A percentile compares a stretch with the other conserved stretches of the same genome.
Evolutionary conservation across 495 filamentous ascomycete species (phyloP).

Genomic region (Lepidopterella palustris): DNA sequence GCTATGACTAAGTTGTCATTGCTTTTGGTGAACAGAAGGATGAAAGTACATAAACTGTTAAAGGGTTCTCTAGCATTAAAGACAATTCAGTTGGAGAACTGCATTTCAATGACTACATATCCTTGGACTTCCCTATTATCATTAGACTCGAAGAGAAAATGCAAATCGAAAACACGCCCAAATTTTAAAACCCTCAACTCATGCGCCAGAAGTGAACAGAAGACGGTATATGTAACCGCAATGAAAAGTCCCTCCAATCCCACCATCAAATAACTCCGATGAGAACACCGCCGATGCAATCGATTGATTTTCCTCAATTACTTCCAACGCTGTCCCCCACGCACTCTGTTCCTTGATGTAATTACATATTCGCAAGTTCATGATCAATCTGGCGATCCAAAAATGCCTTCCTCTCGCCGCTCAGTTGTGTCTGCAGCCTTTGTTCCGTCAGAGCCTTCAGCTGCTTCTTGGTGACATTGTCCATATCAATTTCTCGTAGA

Average conservation of each 20-base stretch:
- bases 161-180: background rate
- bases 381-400: slow-evolving; percentile 87
- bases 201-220: slow-evolving; percentile 2
- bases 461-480: slow-evolving; percentile 97
- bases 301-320: background rate
- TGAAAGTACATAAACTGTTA: too few species aligned
- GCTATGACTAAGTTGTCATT: too few species aligned
- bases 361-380: slow-evolving; percentile 88
- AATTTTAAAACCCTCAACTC: background rate
- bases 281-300: background rate
- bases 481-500: slow-evolving; percentile 84
- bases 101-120: background rate
- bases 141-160: slow-evolving; percentile 10
- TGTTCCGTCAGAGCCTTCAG: slow-evolving; percentile 82
- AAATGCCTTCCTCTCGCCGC: slow-evolving; percentile 74
- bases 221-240: background rate
- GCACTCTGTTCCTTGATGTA: background rate
- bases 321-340: background rate
- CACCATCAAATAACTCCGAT: background rate
- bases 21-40: too few species aligned
- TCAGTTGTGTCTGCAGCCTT: slow-evolving; percentile 77
- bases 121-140: slow-evolving; percentile 12
- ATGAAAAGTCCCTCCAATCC: background rate
- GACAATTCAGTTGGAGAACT: background rate
- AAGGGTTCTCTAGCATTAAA: too few species aligned